Evolutionary conservation across 148 eudicot genomes (phyloP), one percentile per base, ranked within the genome.

Genomic region (Selenicereus undatus): DNA sequence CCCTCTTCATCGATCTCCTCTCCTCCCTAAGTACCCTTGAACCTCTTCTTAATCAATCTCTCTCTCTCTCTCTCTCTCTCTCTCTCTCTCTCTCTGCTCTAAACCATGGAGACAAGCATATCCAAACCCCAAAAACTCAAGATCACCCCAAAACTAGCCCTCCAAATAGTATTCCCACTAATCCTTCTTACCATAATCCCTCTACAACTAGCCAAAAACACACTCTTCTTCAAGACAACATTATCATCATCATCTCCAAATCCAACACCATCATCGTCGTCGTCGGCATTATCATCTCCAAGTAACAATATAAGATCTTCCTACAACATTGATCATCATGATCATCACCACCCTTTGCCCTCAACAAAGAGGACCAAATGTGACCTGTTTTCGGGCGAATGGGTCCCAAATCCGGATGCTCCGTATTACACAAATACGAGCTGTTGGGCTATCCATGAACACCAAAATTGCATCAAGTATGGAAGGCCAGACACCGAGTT

Each of bases 331-430:
- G 35, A 66, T 13, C 32, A 66, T 66, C 86, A 74, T 32, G 32
- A 32, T 29, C 32, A 66, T 66, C 86, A 74, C 4, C 35, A 52
- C 12, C 79, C 74, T 48, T 35, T 78, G 58, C 70, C 80, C 20
- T 58, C 80, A 9, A 60, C 72, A 8, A 39, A 24, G 3, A 78
- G 73, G 13, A 75, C 83, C 56, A 71, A 88, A 69, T 91, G 94
- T 32, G 91, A 91, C 54, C 69, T 90, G 7, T 90, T 83, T 69
- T 82, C 84, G 27, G 94, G 94, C 9, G 90, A 90, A 39, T 91
- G 94, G 94, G 85, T 91, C 7, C 88, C 88, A 24, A 84, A 90
- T 45, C 86, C 89, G 26, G 87, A 90, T 16, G 92, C 81, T 14
- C 91, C 91, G 14, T 87, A 86, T 48, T 89, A 89, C 77, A 89